Conservation (phyloP, 73 alveolate genomes). For the Stentor roeselii region DNA sequence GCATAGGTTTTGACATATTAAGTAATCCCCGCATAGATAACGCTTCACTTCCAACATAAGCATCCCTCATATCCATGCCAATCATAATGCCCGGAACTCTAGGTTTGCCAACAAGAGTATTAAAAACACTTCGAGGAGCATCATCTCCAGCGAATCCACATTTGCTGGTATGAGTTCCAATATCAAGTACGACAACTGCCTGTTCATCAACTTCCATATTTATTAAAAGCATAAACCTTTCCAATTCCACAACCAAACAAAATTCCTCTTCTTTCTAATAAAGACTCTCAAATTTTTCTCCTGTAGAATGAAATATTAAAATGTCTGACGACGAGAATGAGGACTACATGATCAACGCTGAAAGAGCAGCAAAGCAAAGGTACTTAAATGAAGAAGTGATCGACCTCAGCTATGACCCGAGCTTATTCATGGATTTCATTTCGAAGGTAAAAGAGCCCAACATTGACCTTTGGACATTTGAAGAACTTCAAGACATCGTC, state of each 20-base stretch:
- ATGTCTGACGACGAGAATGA: too few relatives aligned
- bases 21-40: conserved; percentile 58
- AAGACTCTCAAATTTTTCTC: too few relatives aligned
- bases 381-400: too few relatives aligned
- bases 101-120: conserved; percentile 72
- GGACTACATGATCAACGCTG: too few relatives aligned
- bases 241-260: too few relatives aligned
- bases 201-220: conserved; percentile 55
- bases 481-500: not conserved
- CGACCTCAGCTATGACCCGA: too few relatives aligned
- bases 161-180: conserved; percentile 79
- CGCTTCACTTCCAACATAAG: conserved; percentile 74
- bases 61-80: conserved; percentile 60
- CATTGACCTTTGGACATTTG: not conserved
- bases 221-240: too few relatives aligned
- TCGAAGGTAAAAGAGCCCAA: not conserved
- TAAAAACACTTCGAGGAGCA: conserved; percentile 62
- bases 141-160: conserved; percentile 87
- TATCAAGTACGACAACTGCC: conserved; percentile 79
- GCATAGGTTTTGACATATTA: conserved; percentile 62
- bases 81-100: conserved; percentile 52
- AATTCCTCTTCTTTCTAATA: too few relatives aligned
- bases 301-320: too few relatives aligned
- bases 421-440: too few relatives aligned
- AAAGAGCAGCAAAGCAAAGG: too few relatives aligned